Evolutionary conservation across 495 filamentous ascomycete genomes (phyloP), one percentile per base, ranked within the genome.

Genomic region (Aspergillus nidulans): DNA sequence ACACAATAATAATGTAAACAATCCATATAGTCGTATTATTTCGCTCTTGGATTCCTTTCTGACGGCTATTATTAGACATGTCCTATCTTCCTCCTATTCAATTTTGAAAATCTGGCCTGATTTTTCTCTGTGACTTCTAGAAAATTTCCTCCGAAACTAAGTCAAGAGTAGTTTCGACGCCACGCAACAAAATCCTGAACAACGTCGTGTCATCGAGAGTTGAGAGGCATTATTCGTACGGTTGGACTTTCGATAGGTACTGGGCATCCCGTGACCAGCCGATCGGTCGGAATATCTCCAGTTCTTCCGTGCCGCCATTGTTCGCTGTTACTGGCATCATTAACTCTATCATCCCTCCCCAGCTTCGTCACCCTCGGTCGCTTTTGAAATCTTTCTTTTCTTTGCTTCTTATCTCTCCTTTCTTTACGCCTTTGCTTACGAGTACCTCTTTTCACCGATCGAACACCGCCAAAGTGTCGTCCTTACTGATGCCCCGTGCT

Each of bases 401-500:
- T 32, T 34, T 39, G 12, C 23, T 39, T 32, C 38, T 30, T 34
- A n/a, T 28, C 38, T 26, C 6, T 7, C 19, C 25, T 26, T 18
- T 25, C 20, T 25, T 25, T 21, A 9, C 20, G 19, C 24, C 25
- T 36, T 4, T 18, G 4, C 15, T 1, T 25, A 63, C 61, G 57
- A 61, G 63, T 62, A 66, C 56, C 43, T 51, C 55, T 53, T 43
- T 42, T 43, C 45, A 36, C 41, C 59, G 39, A 38, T 32, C 66
- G 71, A 85, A 85, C 69, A 89, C 89, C 86, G 86, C 83, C 85
- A 90, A 91, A 74, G 79, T 89, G 87, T 88, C 89, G 81, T 86
- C 88, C 66, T 77, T 91, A 73, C 75, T 91, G 62, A 77, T 89
- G 64, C 81, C 85, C 65, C 88, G 88, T 70, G 85, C 87, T 76